Evolutionary conservation across 306 rosid genomes (phyloP), one percentile per base, ranked within the genome.

Genomic region (Fagus sylvatica): DNA sequence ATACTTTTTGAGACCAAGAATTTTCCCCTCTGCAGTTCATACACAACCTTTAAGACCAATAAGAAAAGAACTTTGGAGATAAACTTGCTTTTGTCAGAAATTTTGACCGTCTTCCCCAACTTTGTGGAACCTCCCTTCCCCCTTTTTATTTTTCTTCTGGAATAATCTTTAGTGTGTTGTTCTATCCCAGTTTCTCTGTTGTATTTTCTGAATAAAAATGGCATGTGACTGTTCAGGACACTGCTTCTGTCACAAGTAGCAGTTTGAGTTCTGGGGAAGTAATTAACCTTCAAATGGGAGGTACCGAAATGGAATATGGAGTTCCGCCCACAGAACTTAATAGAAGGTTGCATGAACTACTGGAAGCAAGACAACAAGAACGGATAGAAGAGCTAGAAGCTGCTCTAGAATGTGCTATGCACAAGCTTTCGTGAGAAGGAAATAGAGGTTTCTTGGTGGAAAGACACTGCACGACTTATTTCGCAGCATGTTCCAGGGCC

Each of bases 261-360:
- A 68, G 81, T 81, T 48, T 71, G 53, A 79, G 79, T 80, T 84
- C 74, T 53, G 82, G 82, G 33, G 96, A 91, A 76, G 87, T 85
- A 55, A 84, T 81, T 76, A 85, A 88, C 73, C 87, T 84, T n/a
- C 84, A 73, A 71, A 93, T 51, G 72, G 82, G 64, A 71, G 73
- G 68, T 74, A 68, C 11, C 83, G 92, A 86, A 72, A 37, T 77
- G 71, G 87, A 88, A 37, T 69, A 16, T 34, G 97, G 91, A 74
- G 93, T 95, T 72, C 59, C 84, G 46, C 97, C 98, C 5, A 42
- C 83, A 57, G 97, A 93, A 84, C 69, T 95, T 3, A 96, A 93
- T 82, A 87, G 93, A 74, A 90, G 85, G 85, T 79, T 95, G 84
- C 96, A 93, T 77, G 91, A 87, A 87, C 86, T 95, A 43, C 84